A percentile compares a stretch with the other conserved stretches of the same genome.
Evolutionary conservation across 2,329 filamentous ascomycete species (phyloP).

Genomic region (Tolypocladium tundrense): DNA sequence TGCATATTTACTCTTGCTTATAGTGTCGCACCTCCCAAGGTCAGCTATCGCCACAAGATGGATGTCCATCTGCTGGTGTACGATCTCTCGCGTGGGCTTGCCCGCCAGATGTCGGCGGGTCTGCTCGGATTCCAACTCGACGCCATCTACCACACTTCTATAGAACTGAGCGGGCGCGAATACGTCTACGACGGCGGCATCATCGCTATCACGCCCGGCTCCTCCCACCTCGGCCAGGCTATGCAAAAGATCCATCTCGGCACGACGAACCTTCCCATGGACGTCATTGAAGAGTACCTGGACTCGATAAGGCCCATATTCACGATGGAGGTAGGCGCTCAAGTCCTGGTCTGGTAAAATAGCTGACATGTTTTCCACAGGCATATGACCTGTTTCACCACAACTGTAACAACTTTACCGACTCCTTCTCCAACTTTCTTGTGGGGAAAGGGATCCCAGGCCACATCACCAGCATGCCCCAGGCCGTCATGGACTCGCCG

Average conservation of each 20-base stretch:
- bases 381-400: conserved; percentile 83
- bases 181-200: conserved; percentile 87
- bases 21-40: background rate
- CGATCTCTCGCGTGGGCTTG: conserved; percentile 58
- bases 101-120: conserved; percentile 43
- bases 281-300: conserved; percentile 78
- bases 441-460: conserved; percentile 80
- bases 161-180: conserved; percentile 75
- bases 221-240: conserved; percentile 77
- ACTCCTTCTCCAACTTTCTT: conserved; percentile 83
- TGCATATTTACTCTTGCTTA: background rate
- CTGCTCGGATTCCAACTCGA: conserved; percentile 58
- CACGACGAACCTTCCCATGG: conserved; percentile 64
- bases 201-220: conserved; percentile 68
- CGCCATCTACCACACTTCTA: conserved; percentile 89
- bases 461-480: conserved; percentile 75
- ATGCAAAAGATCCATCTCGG: conserved; percentile 70
- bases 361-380: conserved; percentile 25
- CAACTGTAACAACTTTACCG: conserved; percentile 97
- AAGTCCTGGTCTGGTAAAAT: background rate
- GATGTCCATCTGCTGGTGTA: conserved; percentile 71
- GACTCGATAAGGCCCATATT: conserved; percentile 76
- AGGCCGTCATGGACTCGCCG: conserved; percentile 75
- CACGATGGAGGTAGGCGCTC: conserved; percentile 53
- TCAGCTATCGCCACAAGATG: conserved; percentile 34